Percentiles rank a stretch among this genome's conserved stretches.
Evolutionary conservation across 805 yeast genomes (phyloP).

Genomic region (Candida hungchunana): DNA sequence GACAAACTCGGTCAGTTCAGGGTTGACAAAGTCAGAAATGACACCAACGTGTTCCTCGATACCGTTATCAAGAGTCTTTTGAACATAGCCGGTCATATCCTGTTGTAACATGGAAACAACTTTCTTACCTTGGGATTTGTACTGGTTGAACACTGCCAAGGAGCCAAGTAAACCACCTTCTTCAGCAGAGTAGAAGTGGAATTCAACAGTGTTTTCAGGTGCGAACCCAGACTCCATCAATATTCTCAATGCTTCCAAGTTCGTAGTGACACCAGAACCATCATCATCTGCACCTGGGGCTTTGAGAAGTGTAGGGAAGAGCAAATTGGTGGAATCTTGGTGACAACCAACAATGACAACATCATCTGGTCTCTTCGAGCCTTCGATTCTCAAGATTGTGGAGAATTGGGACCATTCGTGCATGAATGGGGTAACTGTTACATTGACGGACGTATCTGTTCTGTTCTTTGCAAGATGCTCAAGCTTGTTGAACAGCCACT

Average conservation of each 20-base stretch:
- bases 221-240: conserved; percentile 40
- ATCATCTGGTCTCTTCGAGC: conserved; percentile 35
- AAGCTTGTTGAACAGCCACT: conserved; percentile 59
- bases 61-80: conserved; percentile 32
- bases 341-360: conserved; percentile 83
- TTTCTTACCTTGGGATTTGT: conserved; percentile 38
- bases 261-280: conserved; percentile 82
- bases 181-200: conserved; percentile 94
- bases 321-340: conserved; percentile 75
- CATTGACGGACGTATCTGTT: conserved; percentile 20
- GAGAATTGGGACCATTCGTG: conserved; percentile 84
- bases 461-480: conserved; percentile 24
- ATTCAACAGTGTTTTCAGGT: conserved; percentile 76
- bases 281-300: conserved; percentile 98
- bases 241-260: conserved; percentile 69
- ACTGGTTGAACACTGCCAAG: conserved; percentile 62
- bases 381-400: conserved; percentile 60
- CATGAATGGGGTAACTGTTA: conserved; percentile 44
- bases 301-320: conserved; percentile 60
- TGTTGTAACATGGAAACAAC: conserved; percentile 88
- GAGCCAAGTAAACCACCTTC: conserved; percentile 92
- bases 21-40: conserved; percentile 34
- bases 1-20: conserved; percentile 31
- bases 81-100: conserved; percentile 56
- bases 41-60: conserved; percentile 70